These are phyloP conservation scores for Leptoxyphium fumago DNA, from an alignment of 2,329 filamentous ascomycete species.

Conservation along the genomic window DNA sequence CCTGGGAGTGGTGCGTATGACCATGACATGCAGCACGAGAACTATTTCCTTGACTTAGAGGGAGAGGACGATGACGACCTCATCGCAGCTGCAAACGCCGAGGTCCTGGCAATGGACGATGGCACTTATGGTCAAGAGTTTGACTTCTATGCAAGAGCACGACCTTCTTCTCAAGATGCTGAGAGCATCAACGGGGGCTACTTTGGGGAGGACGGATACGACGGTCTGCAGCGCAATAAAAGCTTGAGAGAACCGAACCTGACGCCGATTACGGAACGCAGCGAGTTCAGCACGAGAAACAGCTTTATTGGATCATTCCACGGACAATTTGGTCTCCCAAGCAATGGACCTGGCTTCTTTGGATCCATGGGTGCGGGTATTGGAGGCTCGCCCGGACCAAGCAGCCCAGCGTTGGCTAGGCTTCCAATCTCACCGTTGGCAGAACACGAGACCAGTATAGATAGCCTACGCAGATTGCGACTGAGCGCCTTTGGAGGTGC, in stretches of 20 bases:
- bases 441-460: conserved; percentile 8
- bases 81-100: conserved; percentile 88
- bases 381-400: conserved; percentile 47
- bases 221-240: conserved; percentile 49
- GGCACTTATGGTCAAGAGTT: conserved; percentile 96
- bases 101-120: conserved; percentile 83
- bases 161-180: conserved; percentile 29
- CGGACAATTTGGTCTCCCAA: conserved; percentile 31
- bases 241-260: conserved; percentile 79
- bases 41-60: conserved; percentile 44
- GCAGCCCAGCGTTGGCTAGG: conserved; percentile 59
- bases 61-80: conserved; percentile 60
- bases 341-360: conserved; percentile 23
- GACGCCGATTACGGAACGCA: conserved; percentile 90
- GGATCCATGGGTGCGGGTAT: background rate
- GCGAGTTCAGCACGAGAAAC: conserved; percentile 90
- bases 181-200: conserved; percentile 71
- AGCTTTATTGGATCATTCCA: conserved; percentile 62
- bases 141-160: conserved; percentile 64
- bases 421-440: conserved; percentile 23
- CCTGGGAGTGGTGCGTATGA: background rate
- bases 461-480: conserved; percentile 24
- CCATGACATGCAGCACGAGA: conserved; percentile 23
- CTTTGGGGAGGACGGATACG: conserved; percentile 62
- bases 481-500: conserved; percentile 38